Base-by-base conservation (phyloP, 371 early-diverging fungal genomes). In the Mortierella sp. region DNA sequence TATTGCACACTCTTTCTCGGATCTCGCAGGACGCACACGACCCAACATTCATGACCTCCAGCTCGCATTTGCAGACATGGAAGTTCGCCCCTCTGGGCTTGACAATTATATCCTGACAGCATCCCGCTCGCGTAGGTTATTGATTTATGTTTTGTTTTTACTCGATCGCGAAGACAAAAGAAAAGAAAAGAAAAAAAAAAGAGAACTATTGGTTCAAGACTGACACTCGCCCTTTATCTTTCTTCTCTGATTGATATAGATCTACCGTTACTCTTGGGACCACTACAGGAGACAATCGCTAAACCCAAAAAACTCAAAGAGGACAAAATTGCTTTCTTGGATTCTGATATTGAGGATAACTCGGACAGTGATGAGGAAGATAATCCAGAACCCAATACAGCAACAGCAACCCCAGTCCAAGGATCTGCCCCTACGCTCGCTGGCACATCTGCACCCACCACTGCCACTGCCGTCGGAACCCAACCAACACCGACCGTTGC, bases 31-130 rank as follows among this genome's bases (percentile, higher is more conserved):
- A 62, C 81, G 87, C 44, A 81, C 85, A 5, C 82, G 70, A 62
- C 88, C 88, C 12, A 86, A 88, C 45, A 80, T 85, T 25, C 73
- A 87, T 57, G 89, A 89, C 52, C 82, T 89, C 57, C 74, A 83
- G 16, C 82, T 82, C 60, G 83, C 86, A 5, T 69, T 88, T 30
- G 67, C 72, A n/a, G 75, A 82, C 29, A 69, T 75, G 60, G 82
- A 81, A 9, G 23, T 85, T 21, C 79, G 70, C 14, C 59, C 82
- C 21, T 47, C 68, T 0, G 66, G 70, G 12, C 84, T 87, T 47
- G 76, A 80, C 44, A 18, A 60, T 2, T 76, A 76, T 56, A 60
- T 64, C 65, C 64, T 45, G 50, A 61, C 23, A 1, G 76, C 76
- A 7, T 67, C 71, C 28, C 60, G 57, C 1, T 76, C 76, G 57